Evolutionary conservation across 176 grass and related monocot genomes (phyloP), one percentile per base, ranked within the genome.

Genomic region (Echinochloa phyllopogon): DNA sequence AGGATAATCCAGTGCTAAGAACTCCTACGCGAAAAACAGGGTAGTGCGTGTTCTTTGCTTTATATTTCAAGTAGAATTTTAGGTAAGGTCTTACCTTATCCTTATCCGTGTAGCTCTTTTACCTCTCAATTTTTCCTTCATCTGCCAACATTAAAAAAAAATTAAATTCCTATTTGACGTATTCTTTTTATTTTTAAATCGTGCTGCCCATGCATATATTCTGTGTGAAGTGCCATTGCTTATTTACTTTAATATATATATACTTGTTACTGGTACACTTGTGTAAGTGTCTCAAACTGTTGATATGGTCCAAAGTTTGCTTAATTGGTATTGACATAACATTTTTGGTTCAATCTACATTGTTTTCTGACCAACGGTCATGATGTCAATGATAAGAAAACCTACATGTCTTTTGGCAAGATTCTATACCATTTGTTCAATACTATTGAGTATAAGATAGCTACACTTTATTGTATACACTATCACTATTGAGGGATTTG

Each of bases 1-100:
- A 95, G 93, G 93, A 95, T 52, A 89, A 90, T 88, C 81, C 83
- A 37, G 76, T 92, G 24, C 65, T 85, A 69, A 90, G 84, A 86
- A 76, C 90, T 84, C 69, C 93, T 47, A 75, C 79, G 2, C 69
- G 86, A 81, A 92, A 90, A 76, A 69, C 69, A 72, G 93, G 83
- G 63, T 95, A 95, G 88, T 78, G 21, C 14, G n/a, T 82, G 21
- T 73, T 86, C n/a, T 65, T 74, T 76, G 38, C 56, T 77, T 18
- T 82, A 84, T 82, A 38, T 51, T 36, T 36, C 14, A 82, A 82
- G 67, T 80, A 77, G 42, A 85, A 63, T 33, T 78, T 69, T 85
- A 82, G 91, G 91, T 93, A 89, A 55, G 52, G 50, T 24, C 21
- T 59, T 59, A 69, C 4, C 50, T 65, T 89, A 15, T 59, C 21